Percentiles rank a stretch among this genome's conserved stretches.
Evolutionary conservation across 1,284 basidiomycete genomes (phyloP).

Genomic region (Cystobasidiaceae sp.): DNA sequence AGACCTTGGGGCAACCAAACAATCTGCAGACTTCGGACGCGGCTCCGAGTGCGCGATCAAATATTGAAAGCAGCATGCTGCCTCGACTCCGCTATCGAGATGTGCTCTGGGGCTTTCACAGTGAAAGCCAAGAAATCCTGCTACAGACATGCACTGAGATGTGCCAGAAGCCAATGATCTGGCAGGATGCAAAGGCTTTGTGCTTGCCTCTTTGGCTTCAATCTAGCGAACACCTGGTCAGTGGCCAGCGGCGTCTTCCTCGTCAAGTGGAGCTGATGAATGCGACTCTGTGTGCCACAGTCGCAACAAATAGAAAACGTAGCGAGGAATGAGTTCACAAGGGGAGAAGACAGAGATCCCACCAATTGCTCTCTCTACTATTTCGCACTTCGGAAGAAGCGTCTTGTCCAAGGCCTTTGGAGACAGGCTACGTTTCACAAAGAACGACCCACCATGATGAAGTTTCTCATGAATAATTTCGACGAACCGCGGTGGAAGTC

Average conservation of each 20-base stretch:
- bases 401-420: conserved; percentile 91
- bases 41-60: too few species aligned
- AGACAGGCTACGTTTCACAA: conserved; percentile 89
- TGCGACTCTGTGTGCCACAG: conserved; percentile 48
- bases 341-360: conserved; percentile 77
- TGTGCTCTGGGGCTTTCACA: conserved; percentile 92
- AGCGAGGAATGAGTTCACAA: conserved; percentile 86
- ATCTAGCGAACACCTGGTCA: conserved; percentile 67
- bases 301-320: conserved; percentile 78
- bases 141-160: conserved; percentile 64
- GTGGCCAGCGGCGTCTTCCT: too few species aligned
- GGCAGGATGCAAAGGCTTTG: conserved; percentile 76
- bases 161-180: conserved; percentile 74
- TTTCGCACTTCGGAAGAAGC: conserved; percentile 86
- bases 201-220: conserved; percentile 85
- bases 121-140: conserved; percentile 80
- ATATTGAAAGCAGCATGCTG: neutral
- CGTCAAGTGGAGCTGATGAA: neutral
- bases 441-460: conserved; percentile 83
- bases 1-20: too few species aligned
- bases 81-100: conserved; percentile 75
- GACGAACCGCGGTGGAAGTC: conserved; percentile 77
- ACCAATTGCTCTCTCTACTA: conserved; percentile 85
- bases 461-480: conserved; percentile 90
- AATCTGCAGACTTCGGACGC: too few species aligned